A percentile compares a stretch with the other conserved stretches of the same genome.
These are phyloP conservation scores for Rhizopogon vinicolor DNA, from an alignment of 768 basidiomycete species.

Conservation along the genomic window DNA sequence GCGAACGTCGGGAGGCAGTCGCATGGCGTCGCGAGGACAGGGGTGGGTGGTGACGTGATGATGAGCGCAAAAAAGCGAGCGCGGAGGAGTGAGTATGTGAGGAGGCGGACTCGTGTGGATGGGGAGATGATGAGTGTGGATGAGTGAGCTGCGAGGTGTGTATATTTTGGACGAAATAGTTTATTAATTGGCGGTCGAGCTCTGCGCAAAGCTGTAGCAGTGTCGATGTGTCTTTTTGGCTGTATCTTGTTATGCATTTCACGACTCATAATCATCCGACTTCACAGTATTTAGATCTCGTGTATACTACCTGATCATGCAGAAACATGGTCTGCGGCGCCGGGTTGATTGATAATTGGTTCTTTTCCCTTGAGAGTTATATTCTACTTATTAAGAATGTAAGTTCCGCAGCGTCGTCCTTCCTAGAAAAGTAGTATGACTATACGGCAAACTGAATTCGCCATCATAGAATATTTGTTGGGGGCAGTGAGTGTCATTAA, in stretches of 20 bases:
- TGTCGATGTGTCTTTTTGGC: not conserved
- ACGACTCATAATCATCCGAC: not conserved
- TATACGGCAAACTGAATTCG: no score
- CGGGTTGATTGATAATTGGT: no score
- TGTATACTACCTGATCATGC: not conserved
- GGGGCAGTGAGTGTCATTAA: no score
- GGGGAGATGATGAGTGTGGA: conserved; percentile 9
- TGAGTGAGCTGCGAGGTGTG: not conserved
- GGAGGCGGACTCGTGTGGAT: conserved; percentile 44
- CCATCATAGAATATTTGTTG: no score
- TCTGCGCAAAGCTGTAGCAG: no score
- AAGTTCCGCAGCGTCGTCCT: no score
- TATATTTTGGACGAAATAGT: not conserved
- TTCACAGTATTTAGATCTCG: not conserved
- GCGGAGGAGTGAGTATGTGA: conserved; percentile 72
- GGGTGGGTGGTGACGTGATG: conserved; percentile 34
- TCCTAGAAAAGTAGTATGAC: no score
- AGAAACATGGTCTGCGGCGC: not conserved
- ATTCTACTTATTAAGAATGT: no score
- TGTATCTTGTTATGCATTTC: conserved; percentile 8
- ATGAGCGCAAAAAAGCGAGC: conserved; percentile 69
- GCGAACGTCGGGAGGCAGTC: conserved; percentile 24
- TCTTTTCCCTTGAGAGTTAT: no score
- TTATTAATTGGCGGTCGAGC: no score
- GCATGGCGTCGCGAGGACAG: conserved; percentile 16